Conservation (phyloP, 2,329 filamentous ascomycete genomes). For the Fusarium papillatum region DNA sequence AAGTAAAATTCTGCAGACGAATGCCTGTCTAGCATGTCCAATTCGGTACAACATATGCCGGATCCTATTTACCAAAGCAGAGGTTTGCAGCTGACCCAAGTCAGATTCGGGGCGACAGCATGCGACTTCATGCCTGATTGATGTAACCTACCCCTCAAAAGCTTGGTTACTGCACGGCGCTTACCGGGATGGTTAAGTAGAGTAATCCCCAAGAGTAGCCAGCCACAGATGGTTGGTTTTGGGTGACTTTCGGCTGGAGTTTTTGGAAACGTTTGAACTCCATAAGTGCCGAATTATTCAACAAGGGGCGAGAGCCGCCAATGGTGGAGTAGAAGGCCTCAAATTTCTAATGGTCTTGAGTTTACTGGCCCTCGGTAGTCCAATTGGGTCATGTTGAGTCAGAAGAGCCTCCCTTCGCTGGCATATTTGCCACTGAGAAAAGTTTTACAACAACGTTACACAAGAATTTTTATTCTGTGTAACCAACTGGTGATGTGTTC, state of each 20-base stretch:
- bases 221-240: constrained; percentile 11
- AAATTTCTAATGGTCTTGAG: constrained; percentile 15
- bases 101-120: constrained; percentile 9
- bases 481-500: background rate
- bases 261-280: constrained; percentile 2
- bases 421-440: background rate
- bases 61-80: constrained; percentile 1
- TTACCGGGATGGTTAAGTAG: background rate
- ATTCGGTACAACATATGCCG: background rate
- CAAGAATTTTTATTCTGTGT: background rate
- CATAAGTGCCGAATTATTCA: constrained; percentile 10
- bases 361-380: constrained; percentile 19
- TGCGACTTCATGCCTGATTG: constrained; percentile 28
- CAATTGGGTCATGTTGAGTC: constrained; percentile 18
- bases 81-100: background rate
- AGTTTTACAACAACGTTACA: background rate
- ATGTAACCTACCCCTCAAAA: constrained; percentile 29
- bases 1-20: background rate
- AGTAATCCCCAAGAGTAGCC: background rate
- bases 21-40: background rate
- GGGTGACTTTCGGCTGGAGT: constrained; percentile 19
- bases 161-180: constrained; percentile 8
- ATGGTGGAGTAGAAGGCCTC: constrained; percentile 35
- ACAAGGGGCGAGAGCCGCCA: constrained; percentile 4
- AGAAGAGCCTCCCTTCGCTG: constrained; percentile 3